Evolutionary conservation across 306 rosid species (phyloP), one percentile per base, ranked within the genome.

Genomic region (Fagus crenata): DNA sequence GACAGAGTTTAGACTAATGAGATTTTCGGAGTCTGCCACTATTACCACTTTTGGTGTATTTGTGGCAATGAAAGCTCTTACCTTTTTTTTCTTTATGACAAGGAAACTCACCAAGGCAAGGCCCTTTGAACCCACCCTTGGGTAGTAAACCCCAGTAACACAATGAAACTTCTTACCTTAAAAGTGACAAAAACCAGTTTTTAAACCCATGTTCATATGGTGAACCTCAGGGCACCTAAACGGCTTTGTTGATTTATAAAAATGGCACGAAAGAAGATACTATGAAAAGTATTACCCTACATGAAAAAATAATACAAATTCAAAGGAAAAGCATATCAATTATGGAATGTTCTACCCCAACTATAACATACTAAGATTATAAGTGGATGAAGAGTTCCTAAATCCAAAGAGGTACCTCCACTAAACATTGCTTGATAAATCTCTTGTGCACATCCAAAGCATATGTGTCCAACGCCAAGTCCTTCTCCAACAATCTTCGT

Each of bases 401-500:
- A 35, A 59, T 41, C 11, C 36, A 42, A 64, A 55, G 1, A 70
- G 15, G 74, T 83, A 94, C 98, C 98, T 89, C 85, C 64, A 82
- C 72, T 72, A 95, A 81, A 77, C 87, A 87, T 69, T 95, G 91
- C 81, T 92, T 95, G 85, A 95, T 83, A 81, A 89, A 87, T 80
- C 92, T 85, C 87, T 88, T 95, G 49, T 90, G 98, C 73, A 87
- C 92, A 72, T 95, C 98, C 83, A 95, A 81, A 46, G 93, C 86
- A 61, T 46, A 88, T 59, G 83, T 71, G 53, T 88, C 89, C 72
- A 95, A 79, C 4, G 87, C 92, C 84, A 95, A 54, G 80, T 95
- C 97, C 58, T 92, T 90, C 87, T 95, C 98, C 53, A 95, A 87
- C 86, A 95, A 80, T 81, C 98, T 89, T 63, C 98, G 94, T 65